Evolutionary conservation across 1,284 basidiomycete species (phyloP), one percentile per base, ranked within the genome.

Genomic region (Sanghuangporus sanghuang): DNA sequence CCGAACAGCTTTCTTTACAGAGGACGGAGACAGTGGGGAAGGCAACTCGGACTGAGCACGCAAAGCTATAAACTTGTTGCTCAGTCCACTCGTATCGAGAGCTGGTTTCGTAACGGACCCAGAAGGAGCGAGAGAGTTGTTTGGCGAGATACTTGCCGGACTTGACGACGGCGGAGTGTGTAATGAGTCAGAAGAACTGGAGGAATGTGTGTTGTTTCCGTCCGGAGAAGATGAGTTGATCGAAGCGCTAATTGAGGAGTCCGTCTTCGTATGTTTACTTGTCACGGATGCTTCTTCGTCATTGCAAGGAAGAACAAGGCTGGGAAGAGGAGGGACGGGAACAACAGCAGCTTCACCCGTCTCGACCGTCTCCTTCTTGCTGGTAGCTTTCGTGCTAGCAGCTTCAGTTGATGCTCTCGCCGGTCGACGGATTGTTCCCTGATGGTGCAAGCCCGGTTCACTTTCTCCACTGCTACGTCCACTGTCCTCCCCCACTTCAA

Each of bases 41-140:
- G 64, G 61, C 35, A 62, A 35, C 38, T 59, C 64, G 9, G 64
- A 62, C n/a, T 62, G 64, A 8, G 48, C 54, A 16, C 56, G 42
- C 54, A 59, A 27, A 11, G 50, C 32, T 14, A 36, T 27, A 12
- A 40, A 21, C 36, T 64, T 57, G 39, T 27, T 59, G 58, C 6
- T 16, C 44, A 40, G 23, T 23, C 2, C 53, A 14, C 38, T 27
- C 18, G 63, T 57, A 7, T 23, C 21, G 9, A 40, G 55, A 4
- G 40, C 42, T 12, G 42, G 52, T 35, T 50, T 42, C 38, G 18
- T 61, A 14, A 59, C 21, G 39, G 59, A 38, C 27, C 44, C 49
- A 46, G 23, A 32, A 49, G 50, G 50, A 39, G 59, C 49, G 11
- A 16, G 40, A 53, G 49, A 54, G 4, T n/a, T 38, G n/a, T 38